phyloP scores from a whole-genome alignment of 1,284 basidiomycete species.

The Boletus subluridellus region DNA sequence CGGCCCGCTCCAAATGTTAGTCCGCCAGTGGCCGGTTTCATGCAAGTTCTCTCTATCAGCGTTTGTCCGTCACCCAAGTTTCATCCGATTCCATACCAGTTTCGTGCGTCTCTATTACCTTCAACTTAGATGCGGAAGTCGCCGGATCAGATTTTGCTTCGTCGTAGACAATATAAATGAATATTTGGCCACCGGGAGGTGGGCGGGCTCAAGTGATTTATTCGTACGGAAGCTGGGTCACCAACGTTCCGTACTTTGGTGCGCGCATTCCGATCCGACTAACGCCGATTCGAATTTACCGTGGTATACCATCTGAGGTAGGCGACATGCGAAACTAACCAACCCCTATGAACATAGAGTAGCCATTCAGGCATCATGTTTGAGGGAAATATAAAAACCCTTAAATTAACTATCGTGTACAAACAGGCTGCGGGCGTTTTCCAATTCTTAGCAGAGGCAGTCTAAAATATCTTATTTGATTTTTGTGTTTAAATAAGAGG shows the following conservation, averaged over 20 bases:
- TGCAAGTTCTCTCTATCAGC: slow-evolving; percentile 8
- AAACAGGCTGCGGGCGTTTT: too few relatives aligned
- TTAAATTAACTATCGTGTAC: too few relatives aligned
- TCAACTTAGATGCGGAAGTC: slow-evolving; percentile 4
- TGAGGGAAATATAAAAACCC: too few relatives aligned
- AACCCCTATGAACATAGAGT: too few relatives aligned
- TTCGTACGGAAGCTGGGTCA: not conserved
- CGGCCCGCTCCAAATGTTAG: not conserved
- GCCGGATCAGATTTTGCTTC: slow-evolving; percentile 1
- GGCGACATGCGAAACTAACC: too few relatives aligned
- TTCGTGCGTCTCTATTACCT: not conserved
- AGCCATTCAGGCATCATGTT: too few relatives aligned
- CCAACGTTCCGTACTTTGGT: not conserved
- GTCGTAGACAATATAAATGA: not conserved
- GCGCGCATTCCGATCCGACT: too few relatives aligned
- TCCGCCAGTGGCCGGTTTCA: slow-evolving; percentile 11
- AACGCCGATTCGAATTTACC: not conserved
- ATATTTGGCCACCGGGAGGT: not conserved
- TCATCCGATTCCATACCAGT: slow-evolving; percentile 8
- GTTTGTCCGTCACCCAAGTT: slow-evolving; percentile 3
- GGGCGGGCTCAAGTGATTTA: not conserved
- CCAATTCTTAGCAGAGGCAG: too few relatives aligned
- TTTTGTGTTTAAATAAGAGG: too few relatives aligned
- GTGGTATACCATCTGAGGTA: too few relatives aligned
- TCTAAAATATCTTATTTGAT: too few relatives aligned